Evolutionary conservation across 1,139 yeast genomes (phyloP).

Genomic region (Yamadazyma blattariae): DNA sequence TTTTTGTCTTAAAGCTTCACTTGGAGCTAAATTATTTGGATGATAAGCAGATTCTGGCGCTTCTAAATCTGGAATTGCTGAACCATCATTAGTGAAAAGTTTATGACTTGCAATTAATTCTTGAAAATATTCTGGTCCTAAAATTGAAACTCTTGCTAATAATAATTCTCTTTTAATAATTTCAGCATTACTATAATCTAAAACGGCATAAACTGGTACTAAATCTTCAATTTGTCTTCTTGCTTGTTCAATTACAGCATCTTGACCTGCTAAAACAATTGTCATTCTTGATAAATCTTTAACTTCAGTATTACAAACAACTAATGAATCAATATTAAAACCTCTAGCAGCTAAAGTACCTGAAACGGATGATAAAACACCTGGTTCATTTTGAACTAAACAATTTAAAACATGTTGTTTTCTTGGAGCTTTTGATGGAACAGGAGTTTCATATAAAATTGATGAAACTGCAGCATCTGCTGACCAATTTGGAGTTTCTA

Average conservation of each 20-base stretch:
- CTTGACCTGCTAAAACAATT: conserved; percentile 89
- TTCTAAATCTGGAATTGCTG: conserved; percentile 43
- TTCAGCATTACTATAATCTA: conserved; percentile 88
- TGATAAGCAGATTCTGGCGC: conserved; percentile 65
- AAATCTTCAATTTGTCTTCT: conserved; percentile 96
- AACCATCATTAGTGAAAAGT: conserved; percentile 38
- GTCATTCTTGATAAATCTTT: conserved; percentile 96
- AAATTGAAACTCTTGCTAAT: conserved; percentile 83
- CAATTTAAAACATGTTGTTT: conserved; percentile 92
- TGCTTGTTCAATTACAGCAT: conserved; percentile 97
- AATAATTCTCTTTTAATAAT: conserved; percentile 88
- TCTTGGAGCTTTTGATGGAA: conserved; percentile 62
- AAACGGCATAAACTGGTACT: conserved; percentile 97
- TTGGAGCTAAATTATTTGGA: conserved; percentile 86
- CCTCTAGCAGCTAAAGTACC: conserved; percentile 98
- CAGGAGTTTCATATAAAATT: conserved; percentile 90
- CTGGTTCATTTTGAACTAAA: conserved; percentile 97
- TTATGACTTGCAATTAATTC: conserved; percentile 89
- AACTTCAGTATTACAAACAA: conserved; percentile 95
- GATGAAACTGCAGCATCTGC: conserved; percentile 96
- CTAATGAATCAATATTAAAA: conserved; percentile 94
- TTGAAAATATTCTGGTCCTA: conserved; percentile 97
- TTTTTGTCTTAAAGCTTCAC: conserved; percentile 92
- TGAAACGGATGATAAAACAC: conserved; percentile 89
- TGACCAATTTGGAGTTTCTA: conserved; percentile 93